Conservation (phyloP, 2,329 filamentous ascomycete species). For the Claviceps africana region DNA sequence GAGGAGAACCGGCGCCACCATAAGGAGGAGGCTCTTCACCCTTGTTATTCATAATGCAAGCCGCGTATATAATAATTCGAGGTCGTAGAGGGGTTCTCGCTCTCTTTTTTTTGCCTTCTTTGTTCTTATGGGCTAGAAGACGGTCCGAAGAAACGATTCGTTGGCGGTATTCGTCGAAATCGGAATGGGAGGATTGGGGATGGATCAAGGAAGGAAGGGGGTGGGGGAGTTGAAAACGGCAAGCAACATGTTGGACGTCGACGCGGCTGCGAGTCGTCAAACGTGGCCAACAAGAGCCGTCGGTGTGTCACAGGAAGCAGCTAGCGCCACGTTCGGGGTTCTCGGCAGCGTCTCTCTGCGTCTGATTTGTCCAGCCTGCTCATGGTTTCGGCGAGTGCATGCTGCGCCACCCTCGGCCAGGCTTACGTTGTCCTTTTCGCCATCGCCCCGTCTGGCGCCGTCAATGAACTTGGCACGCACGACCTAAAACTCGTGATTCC, state of each 20-base stretch:
- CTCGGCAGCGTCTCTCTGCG: slow-evolving; percentile 1
- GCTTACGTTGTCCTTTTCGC: too few species aligned
- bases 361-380: background rate
- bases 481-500: too few species aligned
- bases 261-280: background rate
- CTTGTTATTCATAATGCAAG: slow-evolving; percentile 28
- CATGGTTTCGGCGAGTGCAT: background rate
- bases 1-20: slow-evolving; percentile 17
- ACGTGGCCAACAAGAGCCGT: slow-evolving; percentile 5
- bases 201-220: background rate
- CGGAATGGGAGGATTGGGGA: background rate
- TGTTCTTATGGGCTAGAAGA: too few species aligned
- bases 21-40: slow-evolving; percentile 37
- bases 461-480: background rate
- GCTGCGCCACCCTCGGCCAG: slow-evolving; percentile 25
- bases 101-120: background rate
- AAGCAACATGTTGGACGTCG: background rate
- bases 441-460: too few species aligned
- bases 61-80: background rate
- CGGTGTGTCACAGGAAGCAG: slow-evolving; percentile 3
- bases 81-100: background rate
- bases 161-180: background rate
- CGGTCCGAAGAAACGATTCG: background rate
- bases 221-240: background rate
- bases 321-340: slow-evolving; percentile 1